Evolutionary conservation across 129 eudicot species (phyloP).

Genomic region (Calendula officinalis): DNA sequence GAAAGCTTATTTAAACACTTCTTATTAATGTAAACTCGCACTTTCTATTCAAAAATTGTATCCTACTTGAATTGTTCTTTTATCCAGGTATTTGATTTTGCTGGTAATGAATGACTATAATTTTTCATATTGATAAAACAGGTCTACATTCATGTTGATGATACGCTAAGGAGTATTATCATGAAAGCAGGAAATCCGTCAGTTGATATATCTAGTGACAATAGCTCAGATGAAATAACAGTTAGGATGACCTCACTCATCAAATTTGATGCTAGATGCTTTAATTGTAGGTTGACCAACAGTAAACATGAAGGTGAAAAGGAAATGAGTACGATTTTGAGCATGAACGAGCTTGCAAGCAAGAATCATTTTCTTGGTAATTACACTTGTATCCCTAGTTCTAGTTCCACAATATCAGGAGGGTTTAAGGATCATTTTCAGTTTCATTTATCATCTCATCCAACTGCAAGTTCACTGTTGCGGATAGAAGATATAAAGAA

Average conservation of each 20-base stretch:
- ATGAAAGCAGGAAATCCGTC: conserved; percentile 19
- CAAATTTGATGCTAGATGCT: conserved; percentile 19
- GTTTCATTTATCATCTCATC: conserved; percentile 25
- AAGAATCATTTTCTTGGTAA: conserved; percentile 8
- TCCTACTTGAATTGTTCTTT: background rate
- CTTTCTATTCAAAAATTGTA: background rate
- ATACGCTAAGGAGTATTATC: conserved; percentile 22
- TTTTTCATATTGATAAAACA: conserved; percentile 19
- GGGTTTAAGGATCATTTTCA: conserved; percentile 23
- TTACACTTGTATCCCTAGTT: conserved; percentile 21
- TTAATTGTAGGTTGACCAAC: conserved; percentile 12
- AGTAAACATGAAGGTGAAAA: conserved; percentile 22
- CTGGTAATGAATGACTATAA: conserved; percentile 1
- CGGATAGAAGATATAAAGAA: conserved; percentile 23
- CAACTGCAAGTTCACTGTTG: conserved; percentile 22
- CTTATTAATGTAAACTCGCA: background rate
- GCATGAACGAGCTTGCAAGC: conserved; percentile 30
- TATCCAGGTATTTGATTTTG: conserved; percentile 1
- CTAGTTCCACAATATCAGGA: conserved; percentile 6
- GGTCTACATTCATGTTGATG: conserved; percentile 23
- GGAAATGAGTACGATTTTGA: conserved; percentile 20
- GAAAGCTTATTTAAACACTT: background rate
- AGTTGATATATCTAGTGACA: conserved; percentile 2
- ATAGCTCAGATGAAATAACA: conserved; percentile 23
- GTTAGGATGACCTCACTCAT: conserved; percentile 15